Evolutionary conservation across 768 basidiomycete genomes (phyloP).

Genomic region (Lactarius psammicola): DNA sequence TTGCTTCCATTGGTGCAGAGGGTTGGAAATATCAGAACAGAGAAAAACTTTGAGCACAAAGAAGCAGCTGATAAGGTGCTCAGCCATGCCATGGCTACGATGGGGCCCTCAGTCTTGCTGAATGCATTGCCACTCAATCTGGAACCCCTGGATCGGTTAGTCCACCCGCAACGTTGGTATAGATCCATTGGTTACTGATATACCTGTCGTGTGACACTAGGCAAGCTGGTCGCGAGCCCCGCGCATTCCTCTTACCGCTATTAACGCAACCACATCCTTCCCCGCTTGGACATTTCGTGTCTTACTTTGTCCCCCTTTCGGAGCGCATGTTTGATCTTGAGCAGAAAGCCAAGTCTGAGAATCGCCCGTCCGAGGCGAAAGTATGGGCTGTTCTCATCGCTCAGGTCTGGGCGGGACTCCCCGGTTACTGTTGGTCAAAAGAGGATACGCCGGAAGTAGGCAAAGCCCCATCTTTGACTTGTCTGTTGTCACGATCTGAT

Average conservation of each 20-base stretch:
- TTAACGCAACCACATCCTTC: constrained; percentile 79
- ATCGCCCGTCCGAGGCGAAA: constrained; percentile 81
- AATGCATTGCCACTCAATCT: constrained; percentile 79
- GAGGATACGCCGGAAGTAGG: constrained; percentile 69
- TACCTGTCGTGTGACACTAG: constrained; percentile 38
- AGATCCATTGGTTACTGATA: constrained; percentile 10
- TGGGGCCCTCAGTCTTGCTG: constrained; percentile 83
- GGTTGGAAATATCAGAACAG: constrained; percentile 69
- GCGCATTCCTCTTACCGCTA: constrained; percentile 89
- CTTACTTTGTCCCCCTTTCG: constrained; percentile 90
- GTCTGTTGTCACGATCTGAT: not conserved
- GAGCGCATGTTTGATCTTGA: constrained; percentile 91
- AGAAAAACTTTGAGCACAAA: constrained; percentile 87
- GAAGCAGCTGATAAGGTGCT: constrained; percentile 81
- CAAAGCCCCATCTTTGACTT: constrained; percentile 9
- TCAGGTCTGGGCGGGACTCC: constrained; percentile 91
- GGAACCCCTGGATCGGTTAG: constrained; percentile 75
- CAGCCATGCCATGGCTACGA: constrained; percentile 74
- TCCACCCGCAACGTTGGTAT: constrained; percentile 17
- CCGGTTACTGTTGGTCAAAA: constrained; percentile 84
- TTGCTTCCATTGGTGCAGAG: constrained; percentile 66
- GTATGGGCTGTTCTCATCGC: constrained; percentile 92
- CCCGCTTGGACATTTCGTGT: constrained; percentile 79
- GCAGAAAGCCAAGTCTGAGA: constrained; percentile 71
- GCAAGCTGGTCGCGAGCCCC: constrained; percentile 72